These are phyloP conservation scores for Eucalyptus sideroxylon DNA, from an alignment of 345 rosid species.

Conservation along the genomic window DNA sequence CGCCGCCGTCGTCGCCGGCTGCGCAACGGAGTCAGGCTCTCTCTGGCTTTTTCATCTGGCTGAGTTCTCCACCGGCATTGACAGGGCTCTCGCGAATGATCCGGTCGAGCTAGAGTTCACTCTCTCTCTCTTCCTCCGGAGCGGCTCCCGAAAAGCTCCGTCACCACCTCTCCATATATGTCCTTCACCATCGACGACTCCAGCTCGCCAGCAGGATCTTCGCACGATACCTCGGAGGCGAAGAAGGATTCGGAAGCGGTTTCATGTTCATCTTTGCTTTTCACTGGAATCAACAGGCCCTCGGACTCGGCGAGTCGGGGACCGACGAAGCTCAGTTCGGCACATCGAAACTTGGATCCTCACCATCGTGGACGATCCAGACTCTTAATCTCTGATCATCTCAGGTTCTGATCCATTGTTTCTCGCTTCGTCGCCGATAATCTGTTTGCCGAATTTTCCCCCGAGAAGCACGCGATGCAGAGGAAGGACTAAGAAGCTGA, in stretches of 20 bases:
- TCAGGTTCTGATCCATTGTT: background rate
- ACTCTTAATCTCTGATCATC: background rate
- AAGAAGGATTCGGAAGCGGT: background rate
- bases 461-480: background rate
- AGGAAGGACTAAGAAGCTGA: background rate
- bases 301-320: background rate
- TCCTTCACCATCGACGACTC: too few species aligned
- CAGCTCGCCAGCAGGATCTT: background rate
- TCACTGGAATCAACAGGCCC: background rate
- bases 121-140: too few species aligned
- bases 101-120: too few species aligned
- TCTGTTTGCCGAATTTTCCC: background rate
- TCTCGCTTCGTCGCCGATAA: background rate
- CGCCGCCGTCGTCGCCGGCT: accelerated
- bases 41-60: too few species aligned
- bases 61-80: too few species aligned
- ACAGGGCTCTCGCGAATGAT: too few species aligned
- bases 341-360: background rate
- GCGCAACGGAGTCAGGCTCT: too few species aligned
- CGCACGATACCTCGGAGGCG: background rate
- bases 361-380: background rate
- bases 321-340: background rate
- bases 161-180: too few species aligned
- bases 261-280: background rate
- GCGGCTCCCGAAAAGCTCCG: too few species aligned